Evolutionary conservation across 805 yeast species (phyloP), one percentile per base, ranked within the genome.

Genomic region (Candida dajiaensis): DNA sequence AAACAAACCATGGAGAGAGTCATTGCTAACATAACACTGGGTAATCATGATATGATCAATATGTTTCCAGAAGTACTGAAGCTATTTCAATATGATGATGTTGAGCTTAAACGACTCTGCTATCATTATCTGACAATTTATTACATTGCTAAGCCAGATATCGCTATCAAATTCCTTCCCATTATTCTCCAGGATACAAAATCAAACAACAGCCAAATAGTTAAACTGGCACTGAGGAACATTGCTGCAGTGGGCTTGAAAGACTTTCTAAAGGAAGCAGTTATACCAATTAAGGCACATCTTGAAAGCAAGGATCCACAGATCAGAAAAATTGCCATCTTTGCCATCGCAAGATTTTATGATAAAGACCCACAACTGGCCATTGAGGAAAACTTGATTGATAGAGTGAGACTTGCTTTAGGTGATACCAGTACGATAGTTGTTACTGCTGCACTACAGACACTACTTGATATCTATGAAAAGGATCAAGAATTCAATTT

Each of bases 11-110:
- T 92, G 57, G 83, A 82, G 62, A 85, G 85, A 57, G 76, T 89
- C 23, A 72, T 90, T 8, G 92, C 96, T 38, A 90, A 89, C 64
- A 75, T 89, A 64, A 83, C 95, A 6, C 73, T 89, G 65, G 89
- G 89, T 42, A 88, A 87, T 62, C 75, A 75, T 46, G 97, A 92
- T 59, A 78, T 89, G 78, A 71, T 80, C 11, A 62, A 67, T 18
- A 61, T 92, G 45, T 77, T 83, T 57, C 81, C 82, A 1, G 95
- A 87, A 43, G 74, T 88, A 7, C 49, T 78, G 7, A 59, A 63
- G 31, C 65, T 82, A n/a, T 68, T 85, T 57, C 69, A 71, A 40
- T 65, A 71, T 47, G 75, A 74, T 53, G 95, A 88, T 64, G 48
- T 80, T 26, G 95, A 86, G 53, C 70, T 83, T 44, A 79, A 86